A percentile compares a stretch with the other conserved stretches of the same genome.
Evolutionary conservation across 2,329 filamentous ascomycete species (phyloP).

Genomic region (Scopulariopsis brevicaulis): DNA sequence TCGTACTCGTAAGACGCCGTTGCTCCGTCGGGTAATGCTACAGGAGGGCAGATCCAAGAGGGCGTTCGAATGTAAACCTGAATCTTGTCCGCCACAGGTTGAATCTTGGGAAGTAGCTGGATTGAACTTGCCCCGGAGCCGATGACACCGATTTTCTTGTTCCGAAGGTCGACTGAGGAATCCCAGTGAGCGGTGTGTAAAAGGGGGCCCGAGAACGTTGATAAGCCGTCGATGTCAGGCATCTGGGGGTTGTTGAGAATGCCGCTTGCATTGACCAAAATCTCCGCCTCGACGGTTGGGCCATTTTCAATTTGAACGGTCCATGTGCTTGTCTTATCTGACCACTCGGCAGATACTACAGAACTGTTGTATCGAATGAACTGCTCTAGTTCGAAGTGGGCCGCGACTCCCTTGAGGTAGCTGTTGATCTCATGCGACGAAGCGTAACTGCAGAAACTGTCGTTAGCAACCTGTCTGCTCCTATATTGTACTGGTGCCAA

Average conservation of each 20-base stretch:
- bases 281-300: background rate
- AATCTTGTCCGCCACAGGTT: background rate
- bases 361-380: conserved; percentile 13
- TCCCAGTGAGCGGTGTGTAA: conserved; percentile 43
- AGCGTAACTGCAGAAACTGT: conserved; percentile 16
- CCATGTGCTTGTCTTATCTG: conserved; percentile 22
- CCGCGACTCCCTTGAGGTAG: conserved; percentile 26
- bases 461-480: background rate
- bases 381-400: conserved; percentile 19
- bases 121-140: background rate
- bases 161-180: conserved; percentile 26
- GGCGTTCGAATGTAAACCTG: background rate
- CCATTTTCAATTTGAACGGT: conserved; percentile 12
- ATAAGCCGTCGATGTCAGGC: background rate
- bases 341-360: conserved; percentile 18
- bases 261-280: background rate
- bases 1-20: background rate
- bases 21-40: background rate
- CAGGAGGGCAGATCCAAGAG: background rate
- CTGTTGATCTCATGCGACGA: conserved; percentile 22
- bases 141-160: conserved; percentile 17
- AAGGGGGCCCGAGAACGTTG: background rate
- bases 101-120: background rate
- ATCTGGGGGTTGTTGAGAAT: background rate
- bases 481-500: background rate